Percentiles rank a stretch among this genome's conserved stretches.
Evolutionary conservation across 2,329 filamentous ascomycete genomes (phyloP).

Genomic region (Colletotrichum costaricense): DNA sequence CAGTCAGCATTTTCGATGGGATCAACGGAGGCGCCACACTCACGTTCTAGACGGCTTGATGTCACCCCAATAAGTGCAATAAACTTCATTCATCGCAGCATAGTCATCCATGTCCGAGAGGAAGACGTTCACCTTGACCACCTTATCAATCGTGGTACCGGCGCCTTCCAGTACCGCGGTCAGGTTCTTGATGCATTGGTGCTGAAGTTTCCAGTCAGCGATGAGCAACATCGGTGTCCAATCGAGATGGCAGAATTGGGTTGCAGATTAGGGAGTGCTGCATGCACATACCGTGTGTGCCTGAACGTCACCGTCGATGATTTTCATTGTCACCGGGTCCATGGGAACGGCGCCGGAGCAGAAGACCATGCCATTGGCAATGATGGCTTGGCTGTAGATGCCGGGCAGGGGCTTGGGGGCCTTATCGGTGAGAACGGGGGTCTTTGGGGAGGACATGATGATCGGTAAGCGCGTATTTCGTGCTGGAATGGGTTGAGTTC

Average conservation of each 20-base stretch:
- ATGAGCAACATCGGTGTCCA: neutral
- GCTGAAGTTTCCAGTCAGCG: constrained; percentile 42
- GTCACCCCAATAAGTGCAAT: constrained; percentile 74
- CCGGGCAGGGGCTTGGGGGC: constrained; percentile 52
- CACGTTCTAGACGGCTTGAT: constrained; percentile 58
- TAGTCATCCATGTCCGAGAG: constrained; percentile 80
- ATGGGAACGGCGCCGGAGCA: constrained; percentile 79
- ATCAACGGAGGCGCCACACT: constrained; percentile 27
- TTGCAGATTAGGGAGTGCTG: neutral
- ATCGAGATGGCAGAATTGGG: neutral
- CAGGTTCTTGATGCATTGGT: constrained; percentile 78
- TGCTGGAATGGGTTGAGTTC: neutral
- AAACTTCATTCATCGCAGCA: constrained; percentile 79
- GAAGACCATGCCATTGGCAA: constrained; percentile 75
- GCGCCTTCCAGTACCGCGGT: constrained; percentile 76
- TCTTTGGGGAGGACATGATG: constrained; percentile 42
- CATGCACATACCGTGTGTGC: constrained; percentile 65
- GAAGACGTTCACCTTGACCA: constrained; percentile 81
- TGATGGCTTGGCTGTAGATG: constrained; percentile 68
- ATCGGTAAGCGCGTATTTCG: too few relatives aligned
- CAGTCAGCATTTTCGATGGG: neutral
- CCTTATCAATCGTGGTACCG: constrained; percentile 71
- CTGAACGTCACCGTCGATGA: constrained; percentile 73
- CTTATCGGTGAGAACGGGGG: constrained; percentile 51
- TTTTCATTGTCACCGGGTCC: constrained; percentile 65